A percentile compares a stretch with the other conserved stretches of the same genome.
Evolutionary conservation across 2,329 filamentous ascomycete species (phyloP).

Genomic region (Ophioceras dolichostomum): DNA sequence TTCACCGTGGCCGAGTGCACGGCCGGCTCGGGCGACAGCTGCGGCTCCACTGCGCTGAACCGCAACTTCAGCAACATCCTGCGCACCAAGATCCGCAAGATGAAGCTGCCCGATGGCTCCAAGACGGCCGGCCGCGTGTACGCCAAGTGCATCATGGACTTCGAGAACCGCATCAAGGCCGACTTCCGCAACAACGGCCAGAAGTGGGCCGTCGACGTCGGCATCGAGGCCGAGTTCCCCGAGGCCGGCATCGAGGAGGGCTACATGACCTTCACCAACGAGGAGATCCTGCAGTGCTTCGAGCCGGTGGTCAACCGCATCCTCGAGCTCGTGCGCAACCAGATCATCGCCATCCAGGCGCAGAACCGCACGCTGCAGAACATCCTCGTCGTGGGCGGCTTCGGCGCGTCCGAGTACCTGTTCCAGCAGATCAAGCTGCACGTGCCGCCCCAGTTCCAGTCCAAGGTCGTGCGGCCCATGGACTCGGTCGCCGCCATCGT

Average conservation of each 20-base stretch:
- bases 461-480: constrained; percentile 97
- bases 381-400: constrained; percentile 93
- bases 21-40: constrained; percentile 92
- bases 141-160: constrained; percentile 99
- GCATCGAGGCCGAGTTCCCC: constrained; percentile 95
- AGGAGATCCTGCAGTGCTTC: constrained; percentile 97
- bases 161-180: constrained; percentile 98
- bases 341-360: constrained; percentile 97
- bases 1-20: constrained; percentile 97
- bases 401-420: constrained; percentile 95
- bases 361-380: constrained; percentile 93
- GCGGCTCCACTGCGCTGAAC: constrained; percentile 95
- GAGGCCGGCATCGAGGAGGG: constrained; percentile 97
- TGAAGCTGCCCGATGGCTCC: constrained; percentile 95
- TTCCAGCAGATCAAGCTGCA: constrained; percentile 99
- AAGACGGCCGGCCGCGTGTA: constrained; percentile 97
- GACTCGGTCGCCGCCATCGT: constrained; percentile 97
- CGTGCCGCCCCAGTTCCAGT: constrained; percentile 94
- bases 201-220: constrained; percentile 98
- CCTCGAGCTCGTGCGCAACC: constrained; percentile 88
- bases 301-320: constrained; percentile 97
- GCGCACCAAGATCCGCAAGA: constrained; percentile 94
- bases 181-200: constrained; percentile 99
- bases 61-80: constrained; percentile 98
- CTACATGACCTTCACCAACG: constrained; percentile 99